A percentile compares a stretch with the other conserved stretches of the same genome.
phyloP scores from a whole-genome alignment of 2,329 filamentous ascomycete species.

The Colletotrichum sp. region DNA sequence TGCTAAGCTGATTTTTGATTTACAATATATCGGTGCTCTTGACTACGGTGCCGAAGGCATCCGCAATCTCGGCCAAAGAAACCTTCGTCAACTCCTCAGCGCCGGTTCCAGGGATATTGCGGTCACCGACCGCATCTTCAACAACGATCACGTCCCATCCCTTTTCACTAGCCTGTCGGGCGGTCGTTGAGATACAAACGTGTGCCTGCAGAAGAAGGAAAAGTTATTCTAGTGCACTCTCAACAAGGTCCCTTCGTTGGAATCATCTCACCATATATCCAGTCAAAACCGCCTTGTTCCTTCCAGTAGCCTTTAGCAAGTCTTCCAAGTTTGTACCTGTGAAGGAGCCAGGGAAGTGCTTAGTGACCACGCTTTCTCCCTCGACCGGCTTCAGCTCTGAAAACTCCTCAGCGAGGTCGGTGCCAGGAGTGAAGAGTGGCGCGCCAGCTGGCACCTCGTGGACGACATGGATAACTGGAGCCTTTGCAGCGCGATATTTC shows the following conservation, averaged over 20 bases:
- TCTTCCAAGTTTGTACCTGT: slow-evolving; percentile 63
- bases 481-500: slow-evolving; percentile 59
- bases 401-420: slow-evolving; percentile 64
- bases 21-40: slow-evolving; percentile 31
- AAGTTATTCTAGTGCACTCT: not conserved
- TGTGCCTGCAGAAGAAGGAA: slow-evolving; percentile 54
- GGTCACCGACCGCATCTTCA: slow-evolving; percentile 67
- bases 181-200: slow-evolving; percentile 68
- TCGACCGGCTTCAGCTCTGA: slow-evolving; percentile 58
- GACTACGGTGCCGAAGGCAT: slow-evolving; percentile 68
- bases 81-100: slow-evolving; percentile 57
- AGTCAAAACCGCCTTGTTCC: slow-evolving; percentile 64
- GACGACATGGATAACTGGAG: slow-evolving; percentile 64
- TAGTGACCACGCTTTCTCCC: slow-evolving; percentile 62
- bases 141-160: slow-evolving; percentile 69
- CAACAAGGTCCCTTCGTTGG: not conserved
- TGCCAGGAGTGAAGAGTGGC: slow-evolving; percentile 69
- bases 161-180: slow-evolving; percentile 61
- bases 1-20: not conserved
- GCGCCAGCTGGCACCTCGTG: slow-evolving; percentile 65
- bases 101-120: slow-evolving; percentile 66
- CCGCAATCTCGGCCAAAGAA: slow-evolving; percentile 62
- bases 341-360: slow-evolving; percentile 67
- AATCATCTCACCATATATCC: slow-evolving; percentile 57
- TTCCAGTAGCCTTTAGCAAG: slow-evolving; percentile 49